Base-by-base conservation (phyloP, 2,329 filamentous ascomycete genomes). In the Penicillium vulpinum region DNA sequence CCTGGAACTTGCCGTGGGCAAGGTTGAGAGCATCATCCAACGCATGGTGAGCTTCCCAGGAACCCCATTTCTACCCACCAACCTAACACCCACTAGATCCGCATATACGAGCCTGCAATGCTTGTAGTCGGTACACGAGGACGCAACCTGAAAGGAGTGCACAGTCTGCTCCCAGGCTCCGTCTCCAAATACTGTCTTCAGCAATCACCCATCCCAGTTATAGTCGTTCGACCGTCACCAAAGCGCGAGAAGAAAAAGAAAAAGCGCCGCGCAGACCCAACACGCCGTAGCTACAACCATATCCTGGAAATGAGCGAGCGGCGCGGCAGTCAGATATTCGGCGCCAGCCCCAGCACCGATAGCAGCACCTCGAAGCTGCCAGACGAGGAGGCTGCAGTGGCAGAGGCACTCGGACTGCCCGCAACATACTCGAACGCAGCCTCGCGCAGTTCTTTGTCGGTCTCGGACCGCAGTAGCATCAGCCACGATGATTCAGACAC, bases 111-210 rank as follows among this genome's bases (percentile, higher is more conserved):
- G 70, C 92, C 92, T 3, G 91, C 90, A 3, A 92, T 96, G 78
- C 83, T 97, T 22, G 88, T 97, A 28, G 92, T 97, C 16, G 92
- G 92, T 41, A 96, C 92, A 1, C 85, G 89, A 66, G 92, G 92
- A 44, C 85, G 91, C 53, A 93, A 89, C 36, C 81, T 96, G 2
- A 91, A 91, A 33, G 91, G 92, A 26, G 87, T 96, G 56, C 92
- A 96, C 71, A 90, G 91, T 46, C 80, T 96, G 29, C 84, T 96
- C 40, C 91, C 90, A 47, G 94, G 91, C 62, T 94, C 90, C 0
- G 92, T 96, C 43, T 95, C 91, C 26, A 96, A 96, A 71, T 97
- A 96, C 76, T 96, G 92, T 68, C 82, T 96, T 13, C 92, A 97
- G 71, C 92, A 96, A 72, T 96, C 90, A 2, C 92, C 92, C 0